These are phyloP conservation scores for Tulasnella calospora DNA, from an alignment of 768 basidiomycete species.

Conservation along the genomic window DNA sequence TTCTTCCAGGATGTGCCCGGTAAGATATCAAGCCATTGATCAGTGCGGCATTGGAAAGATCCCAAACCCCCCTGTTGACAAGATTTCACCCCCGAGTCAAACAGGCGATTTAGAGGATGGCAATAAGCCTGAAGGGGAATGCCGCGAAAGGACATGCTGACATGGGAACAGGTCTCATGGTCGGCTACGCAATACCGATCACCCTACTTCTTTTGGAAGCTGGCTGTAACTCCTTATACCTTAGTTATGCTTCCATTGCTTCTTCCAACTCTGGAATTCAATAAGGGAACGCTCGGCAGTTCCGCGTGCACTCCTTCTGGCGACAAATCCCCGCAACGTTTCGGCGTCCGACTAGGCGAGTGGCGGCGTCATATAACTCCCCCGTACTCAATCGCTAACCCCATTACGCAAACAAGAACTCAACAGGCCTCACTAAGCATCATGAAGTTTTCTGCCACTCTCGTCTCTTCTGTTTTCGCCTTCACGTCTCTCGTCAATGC, in stretches of 20 bases:
- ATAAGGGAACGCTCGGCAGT: not conserved
- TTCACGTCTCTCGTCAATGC: not conserved
- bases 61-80: not conserved
- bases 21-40: not conserved
- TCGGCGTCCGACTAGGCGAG: not conserved
- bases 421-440: not conserved
- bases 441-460: not conserved
- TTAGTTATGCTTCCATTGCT: not conserved
- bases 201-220: not conserved
- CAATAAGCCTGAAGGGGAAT: too few species aligned
- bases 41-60: not conserved
- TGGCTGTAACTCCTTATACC: not conserved
- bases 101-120: not conserved
- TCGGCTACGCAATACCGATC: not conserved
- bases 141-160: not conserved
- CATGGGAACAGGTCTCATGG: not conserved
- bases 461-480: not conserved
- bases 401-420: not conserved
- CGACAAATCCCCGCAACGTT: not conserved
- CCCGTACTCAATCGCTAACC: not conserved
- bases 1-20: not conserved
- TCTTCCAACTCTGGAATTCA: not conserved
- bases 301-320: not conserved
- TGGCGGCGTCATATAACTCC: not conserved
- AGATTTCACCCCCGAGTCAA: not conserved